Base-by-base conservation (phyloP, 352 stramenopile species). In the Pythium insidiosum region DNA sequence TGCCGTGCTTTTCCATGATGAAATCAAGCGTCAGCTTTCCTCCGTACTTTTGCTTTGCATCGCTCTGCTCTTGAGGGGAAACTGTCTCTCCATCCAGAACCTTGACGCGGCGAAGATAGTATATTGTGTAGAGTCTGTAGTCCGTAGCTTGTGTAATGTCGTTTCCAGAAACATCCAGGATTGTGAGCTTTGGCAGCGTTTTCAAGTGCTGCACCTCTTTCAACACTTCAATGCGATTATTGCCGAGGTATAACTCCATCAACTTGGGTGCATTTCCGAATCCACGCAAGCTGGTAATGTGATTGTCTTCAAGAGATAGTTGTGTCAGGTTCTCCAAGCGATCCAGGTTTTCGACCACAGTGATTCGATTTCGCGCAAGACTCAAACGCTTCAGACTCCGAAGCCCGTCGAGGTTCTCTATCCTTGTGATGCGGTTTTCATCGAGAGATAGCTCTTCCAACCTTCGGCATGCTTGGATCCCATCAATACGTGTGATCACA, bases 221-320 rank as follows among this genome's bases (percentile, higher is more conserved):
- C 13, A 95, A 23, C 9, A 68, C 67, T n/a, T 82, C 72, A 28
- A 95, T 78, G 15, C 68, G 54, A 43, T 95, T 95, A 46, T 82
- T 84, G 6, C 82, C 76, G n/a, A 93, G 60, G 53, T 95, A 95
- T 0, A 95, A 49, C 40, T 95, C 84, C 80, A 93, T 89, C 7
- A 94, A 52, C 35, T 83, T 87, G 37, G 68, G 42, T 1, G 84
- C 68, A 0, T 65, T 60, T 0, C 63, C 61, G 5, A 95, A 52
- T 0, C 78, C 79, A 7, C 65, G 56, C 6, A 95, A 56, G 33
- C 73, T 84, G 11, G 65, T 68, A 29, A 95, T 92, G 15, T 74
- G 54, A 38, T 95, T 94, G 36, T 91, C 80, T 69, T 95, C 82
- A 0, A 95, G 43, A 3, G 83, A 94, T 5, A 95, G 53, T 34